Base-by-base conservation (phyloP, 805 yeast species). In the Candida xiaguanensis region DNA sequence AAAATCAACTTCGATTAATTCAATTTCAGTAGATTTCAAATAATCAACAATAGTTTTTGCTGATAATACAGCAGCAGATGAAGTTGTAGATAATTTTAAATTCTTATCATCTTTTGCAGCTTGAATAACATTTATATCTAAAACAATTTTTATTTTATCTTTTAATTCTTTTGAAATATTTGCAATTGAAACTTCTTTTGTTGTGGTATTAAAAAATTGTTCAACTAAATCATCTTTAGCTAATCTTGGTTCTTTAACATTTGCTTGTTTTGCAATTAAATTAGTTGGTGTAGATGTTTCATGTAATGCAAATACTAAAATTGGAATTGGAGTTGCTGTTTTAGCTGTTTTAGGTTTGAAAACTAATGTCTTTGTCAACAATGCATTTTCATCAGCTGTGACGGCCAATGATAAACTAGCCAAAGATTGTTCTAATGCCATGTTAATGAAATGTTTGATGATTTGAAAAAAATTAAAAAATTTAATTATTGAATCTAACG, bases 301-400 rank as follows among this genome's bases (percentile, higher is more conserved):
- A 24, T 76, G 76, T 43, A 82, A 72, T 6, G 95, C 95, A 53
- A 88, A 74, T 23, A 87, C 86, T 38, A 88, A 76, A 22, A 88
- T 74, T 30, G 96, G 95, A 29, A 84, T 79, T 19, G 93, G 85
- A 14, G 76, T 61, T 36, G 85, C 87, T 34, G 87, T 66, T 57
- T 88, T 88, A 26, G 95, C 82, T 34, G 95, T 86, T 67, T 88
- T 88, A 52, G 95, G 95, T 67, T 88, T 88, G 77, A 88, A 88
- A 19, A 88, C 89, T 45, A 88, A 69, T 4, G 90, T 75, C 63
- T 88, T 88, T 45, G 86, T 75, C 20, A 80, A 67, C 19, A 67
- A 45, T 2, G 83, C 72, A 23, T 38, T 26, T 6, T 31, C 35
- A 17, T 35, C 30, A 34, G 75, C 60, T 13, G 72, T 52, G 31